A percentile compares a stretch with the other conserved stretches of the same genome.
phyloP scores from a whole-genome alignment of 176 grass and related monocot species.

The Triticum turgidum region DNA sequence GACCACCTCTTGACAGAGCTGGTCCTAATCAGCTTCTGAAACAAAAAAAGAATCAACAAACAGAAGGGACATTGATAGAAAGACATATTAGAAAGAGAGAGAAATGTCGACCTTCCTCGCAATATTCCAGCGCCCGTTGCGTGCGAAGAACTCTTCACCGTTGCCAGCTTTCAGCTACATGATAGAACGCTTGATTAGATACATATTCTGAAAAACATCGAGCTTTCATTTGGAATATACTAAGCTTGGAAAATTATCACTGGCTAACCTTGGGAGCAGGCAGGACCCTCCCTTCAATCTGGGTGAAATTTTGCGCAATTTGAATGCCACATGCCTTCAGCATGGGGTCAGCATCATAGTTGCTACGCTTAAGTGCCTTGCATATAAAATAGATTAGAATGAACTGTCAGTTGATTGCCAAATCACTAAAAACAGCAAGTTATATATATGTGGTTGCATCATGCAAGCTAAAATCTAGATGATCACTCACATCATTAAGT shows the following conservation, averaged over 20 bases:
- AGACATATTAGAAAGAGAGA: neutral
- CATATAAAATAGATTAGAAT: slow-evolving; percentile 14
- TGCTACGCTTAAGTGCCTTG: slow-evolving; percentile 53
- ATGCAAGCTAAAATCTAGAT: slow-evolving; percentile 16
- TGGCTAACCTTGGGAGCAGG: slow-evolving; percentile 60
- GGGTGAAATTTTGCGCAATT: slow-evolving; percentile 53
- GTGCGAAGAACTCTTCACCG: slow-evolving; percentile 56
- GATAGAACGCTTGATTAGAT: slow-evolving; percentile 15
- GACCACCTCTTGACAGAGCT: slow-evolving; percentile 59
- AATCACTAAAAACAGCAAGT: neutral
- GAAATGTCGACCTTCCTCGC: slow-evolving; percentile 55
- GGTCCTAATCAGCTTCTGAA: slow-evolving; percentile 60
- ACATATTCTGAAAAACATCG: neutral
- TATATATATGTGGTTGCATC: neutral
- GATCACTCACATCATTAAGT: slow-evolving; percentile 54
- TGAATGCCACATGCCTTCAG: slow-evolving; percentile 71
- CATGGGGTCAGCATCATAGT: slow-evolving; percentile 69
- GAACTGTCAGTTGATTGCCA: neutral
- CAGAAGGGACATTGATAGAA: slow-evolving; percentile 3
- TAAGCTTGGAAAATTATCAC: neutral
- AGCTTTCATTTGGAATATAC: neutral
- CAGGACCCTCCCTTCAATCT: slow-evolving; percentile 71
- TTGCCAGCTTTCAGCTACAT: slow-evolving; percentile 65
- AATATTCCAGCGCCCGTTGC: slow-evolving; percentile 87
- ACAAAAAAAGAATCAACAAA: neutral